Percentiles rank a stretch among this genome's conserved stretches.
These are phyloP conservation scores for Neurospora sp. DNA, from an alignment of 495 filamentous ascomycete genomes.

Conservation along the genomic window DNA sequence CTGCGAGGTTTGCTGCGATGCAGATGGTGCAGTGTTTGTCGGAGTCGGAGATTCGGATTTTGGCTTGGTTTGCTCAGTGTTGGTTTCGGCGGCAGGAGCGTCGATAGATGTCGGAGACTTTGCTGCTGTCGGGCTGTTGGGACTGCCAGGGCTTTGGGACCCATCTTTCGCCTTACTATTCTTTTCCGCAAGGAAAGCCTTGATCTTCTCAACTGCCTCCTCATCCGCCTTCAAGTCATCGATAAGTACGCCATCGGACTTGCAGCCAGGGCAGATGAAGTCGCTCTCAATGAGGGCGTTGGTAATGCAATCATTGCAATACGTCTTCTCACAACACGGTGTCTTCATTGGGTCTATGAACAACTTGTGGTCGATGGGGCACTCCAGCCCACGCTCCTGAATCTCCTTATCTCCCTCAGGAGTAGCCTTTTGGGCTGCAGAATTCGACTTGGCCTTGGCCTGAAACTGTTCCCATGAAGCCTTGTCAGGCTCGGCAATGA, in stretches of 20 bases:
- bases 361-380: conserved; percentile 89
- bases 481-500: conserved; percentile 89
- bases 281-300: conserved; percentile 96
- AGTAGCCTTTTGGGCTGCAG: conserved; percentile 63
- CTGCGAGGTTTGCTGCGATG: conserved; percentile 16
- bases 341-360: conserved; percentile 97
- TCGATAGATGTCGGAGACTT: conserved; percentile 21
- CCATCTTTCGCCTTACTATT: conserved; percentile 43
- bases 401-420: conserved; percentile 63
- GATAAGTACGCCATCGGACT: conserved; percentile 80
- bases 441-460: conserved; percentile 77
- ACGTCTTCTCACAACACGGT: conserved; percentile 93
- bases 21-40: conserved; percentile 3
- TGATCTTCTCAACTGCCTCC: conserved; percentile 65
- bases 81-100: conserved; percentile 10
- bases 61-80: conserved; percentile 14
- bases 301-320: conserved; percentile 98
- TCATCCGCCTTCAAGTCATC: conserved; percentile 81
- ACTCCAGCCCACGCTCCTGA: conserved; percentile 79
- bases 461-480: conserved; percentile 94
- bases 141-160: conserved; percentile 27
- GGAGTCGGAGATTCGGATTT: conserved; percentile 32
- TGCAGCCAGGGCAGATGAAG: conserved; percentile 87
- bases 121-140: conserved; percentile 8
- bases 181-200: conserved; percentile 64